Base-by-base conservation (phyloP, 176 grass and related monocot species). In the Canna indica region DNA sequence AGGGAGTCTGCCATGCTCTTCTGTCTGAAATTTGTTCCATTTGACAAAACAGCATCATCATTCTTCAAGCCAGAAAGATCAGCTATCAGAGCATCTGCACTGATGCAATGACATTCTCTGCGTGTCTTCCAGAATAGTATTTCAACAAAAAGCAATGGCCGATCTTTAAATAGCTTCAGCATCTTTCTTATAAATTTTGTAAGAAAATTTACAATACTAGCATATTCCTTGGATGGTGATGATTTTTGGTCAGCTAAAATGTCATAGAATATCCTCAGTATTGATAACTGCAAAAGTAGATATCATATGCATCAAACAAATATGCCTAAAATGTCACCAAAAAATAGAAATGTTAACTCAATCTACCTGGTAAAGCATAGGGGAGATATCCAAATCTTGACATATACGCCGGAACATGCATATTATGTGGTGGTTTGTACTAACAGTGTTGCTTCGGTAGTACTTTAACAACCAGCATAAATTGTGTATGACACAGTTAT, bases 281-380 rank as follows among this genome's bases (percentile, higher is more conserved):
- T 71, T 0, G 88, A 97, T 73, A 97, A 80, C 93, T 97, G 86
- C 73, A 85, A 81, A 88, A 26, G 50, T 2, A 84, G 42, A 44
- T 61, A 53, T 79, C 62, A 76, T 30, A 31, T 46, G 54, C 3
- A 35, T 71, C 22, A 67, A 61, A 71, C 46, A 72, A 69, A 83
- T 71, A 47, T 46, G 53, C 20, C 47, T 61, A 78, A 2, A 30
- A 79, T 80, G 66, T 66, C 52, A 9, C 65, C 24, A 44, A 16
- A 31, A 10, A 17, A 59, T 4, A 28, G 36, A 15, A n/a, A n/a
- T n/a, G 31, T 73, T 3, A 29, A 8, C 71, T 29, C 20, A 59
- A 36, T 29, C 77, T 87, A 97, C 88, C 88, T 97, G 93, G 78
- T 97, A 97, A 41, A 97, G 88, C 86, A 97, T 90, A 39, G 93